Percentiles rank a stretch among this genome's conserved stretches.
These are phyloP conservation scores for Penicillium sp. DNA, from an alignment of 2,329 filamentous ascomycete species.

Conservation along the genomic window DNA sequence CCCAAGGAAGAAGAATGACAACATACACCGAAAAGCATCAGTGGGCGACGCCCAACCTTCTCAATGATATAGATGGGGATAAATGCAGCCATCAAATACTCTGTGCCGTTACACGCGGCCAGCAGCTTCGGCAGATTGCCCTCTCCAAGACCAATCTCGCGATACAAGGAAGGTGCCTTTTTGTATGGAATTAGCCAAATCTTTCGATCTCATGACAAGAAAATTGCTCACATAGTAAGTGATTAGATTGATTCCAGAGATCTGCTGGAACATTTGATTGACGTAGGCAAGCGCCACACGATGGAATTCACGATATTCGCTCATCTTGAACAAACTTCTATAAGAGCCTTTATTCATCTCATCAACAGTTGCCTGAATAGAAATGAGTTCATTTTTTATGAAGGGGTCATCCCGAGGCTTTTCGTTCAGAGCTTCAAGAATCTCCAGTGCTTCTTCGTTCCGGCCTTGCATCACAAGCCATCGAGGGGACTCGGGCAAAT, in stretches of 20 bases:
- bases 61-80: slow-evolving; percentile 46
- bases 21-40: slow-evolving; percentile 61
- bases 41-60: slow-evolving; percentile 52
- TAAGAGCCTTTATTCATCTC: slow-evolving; percentile 15
- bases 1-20: too few relatives aligned
- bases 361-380: slow-evolving; percentile 9
- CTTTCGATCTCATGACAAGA: slow-evolving; percentile 5
- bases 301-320: slow-evolving; percentile 10
- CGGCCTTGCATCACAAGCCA: slow-evolving; percentile 17
- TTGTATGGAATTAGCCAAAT: slow-evolving; percentile 3
- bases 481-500: slow-evolving; percentile 24
- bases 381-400: slow-evolving; percentile 12
- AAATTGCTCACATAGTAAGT: not conserved
- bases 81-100: slow-evolving; percentile 46
- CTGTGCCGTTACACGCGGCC: slow-evolving; percentile 47
- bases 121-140: slow-evolving; percentile 26
- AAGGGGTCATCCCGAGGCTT: slow-evolving; percentile 10
- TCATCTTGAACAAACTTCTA: slow-evolving; percentile 13
- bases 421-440: slow-evolving; percentile 18
- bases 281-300: slow-evolving; percentile 16
- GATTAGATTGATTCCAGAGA: slow-evolving; percentile 12
- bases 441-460: slow-evolving; percentile 14
- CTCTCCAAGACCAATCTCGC: slow-evolving; percentile 1
- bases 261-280: slow-evolving; percentile 24
- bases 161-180: slow-evolving; percentile 1